Evolutionary conservation across 805 yeast genomes (phyloP).

Genomic region (Yamadazyma philogaea): DNA sequence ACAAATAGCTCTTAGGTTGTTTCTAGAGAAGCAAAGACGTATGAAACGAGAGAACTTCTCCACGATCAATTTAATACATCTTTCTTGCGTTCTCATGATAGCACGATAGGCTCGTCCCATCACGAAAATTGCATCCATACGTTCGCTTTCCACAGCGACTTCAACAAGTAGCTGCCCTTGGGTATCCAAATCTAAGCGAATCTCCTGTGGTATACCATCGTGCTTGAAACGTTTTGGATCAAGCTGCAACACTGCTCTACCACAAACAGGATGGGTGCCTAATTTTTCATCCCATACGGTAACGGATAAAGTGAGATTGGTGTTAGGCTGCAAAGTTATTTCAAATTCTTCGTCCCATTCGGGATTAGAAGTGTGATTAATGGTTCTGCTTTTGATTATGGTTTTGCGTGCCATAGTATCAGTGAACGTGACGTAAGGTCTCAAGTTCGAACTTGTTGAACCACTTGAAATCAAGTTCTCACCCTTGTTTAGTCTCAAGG

Average conservation of each 20-base stretch:
- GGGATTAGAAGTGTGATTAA: slow-evolving; percentile 63
- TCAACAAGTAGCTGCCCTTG: slow-evolving; percentile 67
- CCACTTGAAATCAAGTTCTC: slow-evolving; percentile 45
- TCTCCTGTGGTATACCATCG: slow-evolving; percentile 65
- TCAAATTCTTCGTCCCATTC: slow-evolving; percentile 89
- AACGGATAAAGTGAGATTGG: slow-evolving; percentile 48
- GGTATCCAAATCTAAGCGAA: slow-evolving; percentile 56
- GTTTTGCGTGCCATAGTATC: slow-evolving; percentile 54
- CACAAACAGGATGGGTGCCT: slow-evolving; percentile 60
- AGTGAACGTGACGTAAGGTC: slow-evolving; percentile 60
- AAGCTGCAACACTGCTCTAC: slow-evolving; percentile 56
- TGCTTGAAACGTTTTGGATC: slow-evolving; percentile 62
- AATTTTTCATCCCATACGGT: slow-evolving; percentile 69
- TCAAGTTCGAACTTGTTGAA: slow-evolving; percentile 36
- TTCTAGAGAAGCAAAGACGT: slow-evolving; percentile 52
- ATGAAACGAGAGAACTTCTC: slow-evolving; percentile 69
- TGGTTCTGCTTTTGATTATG: slow-evolving; percentile 66
- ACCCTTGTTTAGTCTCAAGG: slow-evolving; percentile 61
- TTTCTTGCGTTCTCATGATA: slow-evolving; percentile 60
- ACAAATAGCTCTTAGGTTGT: slow-evolving; percentile 55
- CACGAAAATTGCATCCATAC: slow-evolving; percentile 74
- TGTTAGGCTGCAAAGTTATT: slow-evolving; percentile 35
- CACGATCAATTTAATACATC: slow-evolving; percentile 66
- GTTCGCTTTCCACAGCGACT: slow-evolving; percentile 75
- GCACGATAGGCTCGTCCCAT: slow-evolving; percentile 73